Percentiles rank a stretch among this genome's conserved stretches.
Conservation (phyloP, 805 yeast genomes). For the Schizosaccharomyces osmophilus region DNA sequence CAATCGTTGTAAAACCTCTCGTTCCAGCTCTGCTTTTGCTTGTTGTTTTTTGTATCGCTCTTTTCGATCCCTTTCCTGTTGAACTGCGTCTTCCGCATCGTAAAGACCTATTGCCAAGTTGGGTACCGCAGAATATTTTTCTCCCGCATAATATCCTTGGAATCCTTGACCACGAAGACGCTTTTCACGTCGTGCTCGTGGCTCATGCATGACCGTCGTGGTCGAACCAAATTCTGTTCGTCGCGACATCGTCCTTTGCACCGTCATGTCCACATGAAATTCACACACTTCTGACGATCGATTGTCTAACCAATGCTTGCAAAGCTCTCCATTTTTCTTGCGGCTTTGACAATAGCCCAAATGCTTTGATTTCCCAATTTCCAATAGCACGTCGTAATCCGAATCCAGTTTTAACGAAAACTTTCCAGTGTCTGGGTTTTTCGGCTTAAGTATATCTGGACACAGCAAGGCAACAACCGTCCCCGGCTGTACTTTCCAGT, state of each 20-base stretch:
- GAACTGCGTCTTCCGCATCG: neutral
- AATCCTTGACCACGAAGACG: neutral
- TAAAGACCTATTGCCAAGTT: neutral
- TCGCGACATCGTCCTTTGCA: neutral
- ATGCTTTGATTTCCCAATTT: constrained; percentile 46
- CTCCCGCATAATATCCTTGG: neutral
- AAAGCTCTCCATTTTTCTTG: constrained; percentile 25
- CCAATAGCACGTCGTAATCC: constrained; percentile 30
- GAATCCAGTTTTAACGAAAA: constrained; percentile 35
- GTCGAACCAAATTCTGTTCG: neutral
- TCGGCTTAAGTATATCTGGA: constrained; percentile 27
- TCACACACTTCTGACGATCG: constrained; percentile 35
- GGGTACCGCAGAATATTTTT: neutral
- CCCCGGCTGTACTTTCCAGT: constrained; percentile 53
- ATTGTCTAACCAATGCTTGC: constrained; percentile 37
- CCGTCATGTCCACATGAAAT: constrained; percentile 35
- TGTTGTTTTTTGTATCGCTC: neutral
- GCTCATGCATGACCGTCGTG: neutral
- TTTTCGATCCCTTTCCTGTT: neutral
- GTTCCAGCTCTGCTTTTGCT: neutral
- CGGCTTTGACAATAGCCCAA: constrained; percentile 40
- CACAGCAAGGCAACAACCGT: constrained; percentile 51
- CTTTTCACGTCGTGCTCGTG: neutral
- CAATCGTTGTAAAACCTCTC: neutral
- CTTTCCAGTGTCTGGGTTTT: constrained; percentile 11